Evolutionary conservation across 345 rosid species (phyloP).

Genomic region (Pistacia vera): DNA sequence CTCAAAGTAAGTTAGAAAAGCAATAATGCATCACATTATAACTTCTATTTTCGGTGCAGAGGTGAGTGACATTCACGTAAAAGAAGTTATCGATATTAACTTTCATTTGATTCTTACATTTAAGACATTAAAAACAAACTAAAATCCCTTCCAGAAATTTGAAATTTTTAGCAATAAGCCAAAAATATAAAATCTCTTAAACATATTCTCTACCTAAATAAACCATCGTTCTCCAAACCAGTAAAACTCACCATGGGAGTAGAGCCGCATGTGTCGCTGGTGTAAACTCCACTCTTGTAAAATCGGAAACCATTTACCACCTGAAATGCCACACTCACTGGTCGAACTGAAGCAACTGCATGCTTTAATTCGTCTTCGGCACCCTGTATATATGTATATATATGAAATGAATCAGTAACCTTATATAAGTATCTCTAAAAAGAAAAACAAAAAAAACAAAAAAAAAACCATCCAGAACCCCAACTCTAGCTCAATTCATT

Average conservation of each 20-base stretch:
- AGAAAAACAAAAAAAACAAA: too few relatives aligned
- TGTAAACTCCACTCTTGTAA: slow-evolving; percentile 84
- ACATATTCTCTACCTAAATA: neutral
- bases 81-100: neutral
- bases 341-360: slow-evolving; percentile 87
- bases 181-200: too few relatives aligned
- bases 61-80: neutral
- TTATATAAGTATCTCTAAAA: neutral
- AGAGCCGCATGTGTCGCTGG: slow-evolving; percentile 64
- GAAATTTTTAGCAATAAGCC: neutral
- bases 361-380: slow-evolving; percentile 90
- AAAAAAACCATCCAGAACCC: neutral
- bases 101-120: neutral
- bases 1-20: slow-evolving; percentile 4
- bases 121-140: neutral
- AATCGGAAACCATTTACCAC: slow-evolving; percentile 64
- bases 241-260: slow-evolving; percentile 63
- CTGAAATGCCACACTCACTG: slow-evolving; percentile 92
- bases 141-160: neutral
- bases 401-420: neutral
- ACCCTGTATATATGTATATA: slow-evolving; percentile 59
- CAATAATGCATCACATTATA: neutral
- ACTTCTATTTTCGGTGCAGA: neutral
- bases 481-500: neutral
- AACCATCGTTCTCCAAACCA: neutral